Conservation (phyloP, 768 basidiomycete genomes). For the Hortiboletus campestris region DNA sequence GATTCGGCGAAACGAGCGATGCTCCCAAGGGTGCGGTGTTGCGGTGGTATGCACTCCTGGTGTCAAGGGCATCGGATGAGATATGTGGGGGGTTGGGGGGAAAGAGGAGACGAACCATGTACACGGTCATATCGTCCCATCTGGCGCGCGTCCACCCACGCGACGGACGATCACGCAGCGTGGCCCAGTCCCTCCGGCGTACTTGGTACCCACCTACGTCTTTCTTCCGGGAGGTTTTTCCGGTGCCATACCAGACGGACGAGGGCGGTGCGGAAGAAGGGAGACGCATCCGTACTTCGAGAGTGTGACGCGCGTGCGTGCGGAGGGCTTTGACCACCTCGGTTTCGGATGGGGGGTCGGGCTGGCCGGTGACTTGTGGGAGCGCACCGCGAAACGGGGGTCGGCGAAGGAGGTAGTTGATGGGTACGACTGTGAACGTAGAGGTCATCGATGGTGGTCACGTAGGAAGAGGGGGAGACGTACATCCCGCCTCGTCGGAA, state of each 20-base stretch:
- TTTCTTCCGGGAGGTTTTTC: constrained; percentile 28
- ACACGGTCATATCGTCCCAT: constrained; percentile 66
- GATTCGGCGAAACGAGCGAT: constrained; percentile 45
- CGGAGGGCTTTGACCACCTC: constrained; percentile 60
- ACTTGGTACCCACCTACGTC: constrained; percentile 63
- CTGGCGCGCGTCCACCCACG: constrained; percentile 37
- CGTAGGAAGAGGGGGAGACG: constrained; percentile 20
- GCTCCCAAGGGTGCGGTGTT: constrained; percentile 49
- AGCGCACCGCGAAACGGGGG: constrained; percentile 28
- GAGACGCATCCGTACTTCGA: constrained; percentile 66
- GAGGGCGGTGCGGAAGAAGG: constrained; percentile 32
- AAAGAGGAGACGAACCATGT: constrained; percentile 46
- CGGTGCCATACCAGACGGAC: constrained; percentile 37
- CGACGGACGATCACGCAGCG: constrained; percentile 16
- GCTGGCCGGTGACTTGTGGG: neutral
- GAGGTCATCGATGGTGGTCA: neutral
- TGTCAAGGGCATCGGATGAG: neutral
- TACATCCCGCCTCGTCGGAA: constrained; percentile 45
- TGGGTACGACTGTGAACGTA: constrained; percentile 54
- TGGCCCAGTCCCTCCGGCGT: constrained; percentile 49
- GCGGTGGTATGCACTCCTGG: constrained; percentile 70
- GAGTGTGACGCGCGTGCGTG: constrained; percentile 37
- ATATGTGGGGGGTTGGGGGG: too few species aligned
- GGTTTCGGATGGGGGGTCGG: constrained; percentile 36
- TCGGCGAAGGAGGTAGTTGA: constrained; percentile 51